Evolutionary conservation across 2,329 filamentous ascomycete genomes (phyloP), one percentile per base, ranked within the genome.

Genomic region (Ophiocordyceps camponoti-rufipedis): DNA sequence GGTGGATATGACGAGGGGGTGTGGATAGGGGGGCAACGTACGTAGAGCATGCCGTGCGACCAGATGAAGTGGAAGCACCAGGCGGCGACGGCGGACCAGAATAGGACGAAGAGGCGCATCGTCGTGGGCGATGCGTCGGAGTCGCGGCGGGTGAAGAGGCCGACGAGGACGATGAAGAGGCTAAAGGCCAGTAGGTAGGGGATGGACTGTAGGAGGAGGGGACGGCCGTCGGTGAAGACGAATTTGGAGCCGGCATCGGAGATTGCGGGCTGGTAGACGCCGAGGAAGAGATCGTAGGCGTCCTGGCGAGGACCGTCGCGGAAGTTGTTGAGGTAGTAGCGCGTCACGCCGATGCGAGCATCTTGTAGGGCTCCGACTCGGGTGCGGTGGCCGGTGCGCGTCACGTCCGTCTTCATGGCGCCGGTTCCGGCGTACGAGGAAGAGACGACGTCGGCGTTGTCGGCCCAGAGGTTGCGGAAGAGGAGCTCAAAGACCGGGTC

Each of bases 401-500:
- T 98, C 55, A 96, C 86, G 60, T 98, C 93, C 0, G 91, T 98
- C 73, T 98, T 98, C 67, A 98, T 77, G 44, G 91, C 91, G 3
- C 91, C 93, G 0, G 93, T 98, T 46, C 91, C 91, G 1, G 91
- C 91, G 63, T 98, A 98, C 0, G 86, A 81, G 53, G 78, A 82
- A 16, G 88, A 94, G 32, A 98, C 88, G 23, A 93, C 82, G 60
- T 98, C 91, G 46, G 93, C 91, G 56, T 98, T 98, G 64, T 98
- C 91, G 29, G 91, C 91, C 91, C 91, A 98, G 14, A 96, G 72
- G 62, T 96, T 96, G 53, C 91, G 85, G 75, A 96, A 98, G 48
- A 96, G 68, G 54, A 82, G 71, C 62, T 95, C 88, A 59, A 98
- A 98, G 1, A 72, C 75, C 12, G 73, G 67, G 56, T 95, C 86